These are phyloP conservation scores for Bifiguratus adelaidae DNA, from an alignment of 192 early-diverging fungal genomes.

Conservation along the genomic window DNA sequence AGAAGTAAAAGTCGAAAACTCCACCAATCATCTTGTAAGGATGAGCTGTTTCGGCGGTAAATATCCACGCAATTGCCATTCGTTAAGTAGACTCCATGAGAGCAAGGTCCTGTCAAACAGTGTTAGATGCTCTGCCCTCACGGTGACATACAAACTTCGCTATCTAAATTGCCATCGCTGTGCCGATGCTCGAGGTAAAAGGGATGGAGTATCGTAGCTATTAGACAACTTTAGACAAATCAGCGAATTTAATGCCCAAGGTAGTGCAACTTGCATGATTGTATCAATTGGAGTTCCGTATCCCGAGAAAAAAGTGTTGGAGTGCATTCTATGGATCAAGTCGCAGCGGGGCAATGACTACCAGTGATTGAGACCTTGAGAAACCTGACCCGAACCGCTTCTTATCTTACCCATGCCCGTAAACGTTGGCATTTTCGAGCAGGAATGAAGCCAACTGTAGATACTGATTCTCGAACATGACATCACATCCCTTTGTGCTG, in stretches of 20 bases:
- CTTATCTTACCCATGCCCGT: slow-evolving; percentile 60
- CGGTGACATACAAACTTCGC: not conserved
- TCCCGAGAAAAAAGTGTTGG: slow-evolving; percentile 20
- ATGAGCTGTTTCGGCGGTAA: slow-evolving; percentile 12
- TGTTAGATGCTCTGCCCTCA: too few species aligned
- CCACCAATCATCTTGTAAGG: slow-evolving; percentile 60
- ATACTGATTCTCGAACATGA: slow-evolving; percentile 59
- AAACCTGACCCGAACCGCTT: too few species aligned
- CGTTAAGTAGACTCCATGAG: slow-evolving; percentile 42
- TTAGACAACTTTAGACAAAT: slow-evolving; percentile 38
- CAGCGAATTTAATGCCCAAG: too few species aligned
- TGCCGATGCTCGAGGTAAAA: slow-evolving; percentile 52
- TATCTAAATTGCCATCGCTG: too few species aligned
- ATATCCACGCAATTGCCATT: slow-evolving; percentile 64
- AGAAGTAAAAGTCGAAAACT: slow-evolving; percentile 51
- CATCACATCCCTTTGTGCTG: slow-evolving; percentile 21
- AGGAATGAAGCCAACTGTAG: slow-evolving; percentile 47
- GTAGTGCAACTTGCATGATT: too few species aligned
- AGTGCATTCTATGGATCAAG: too few species aligned
- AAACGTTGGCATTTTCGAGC: slow-evolving; percentile 49
- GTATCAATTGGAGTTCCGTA: slow-evolving; percentile 24
- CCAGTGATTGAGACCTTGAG: too few species aligned
- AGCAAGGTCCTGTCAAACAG: too few species aligned
- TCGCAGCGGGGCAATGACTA: too few species aligned
- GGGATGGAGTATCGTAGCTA: slow-evolving; percentile 54